Evolutionary conservation across 768 basidiomycete genomes (phyloP).

Genomic region (Calocera viscosa): DNA sequence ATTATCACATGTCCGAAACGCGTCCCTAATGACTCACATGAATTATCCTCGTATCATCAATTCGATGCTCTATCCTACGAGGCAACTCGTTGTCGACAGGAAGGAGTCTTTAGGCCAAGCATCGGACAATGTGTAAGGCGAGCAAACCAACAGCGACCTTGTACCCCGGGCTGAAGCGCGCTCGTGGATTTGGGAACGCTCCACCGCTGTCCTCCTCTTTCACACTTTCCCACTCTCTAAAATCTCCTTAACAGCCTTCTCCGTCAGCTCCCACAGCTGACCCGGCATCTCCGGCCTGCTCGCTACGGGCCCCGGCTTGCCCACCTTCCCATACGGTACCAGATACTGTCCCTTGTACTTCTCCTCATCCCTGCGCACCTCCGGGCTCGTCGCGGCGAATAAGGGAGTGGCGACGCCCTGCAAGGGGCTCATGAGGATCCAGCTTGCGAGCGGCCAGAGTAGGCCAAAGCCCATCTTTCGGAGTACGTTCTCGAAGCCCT

Average conservation of each 20-base stretch:
- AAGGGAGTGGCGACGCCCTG: slow-evolving; percentile 25
- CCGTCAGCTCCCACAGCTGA: slow-evolving; percentile 25
- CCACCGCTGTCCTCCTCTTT: too few relatives aligned
- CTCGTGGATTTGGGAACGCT: too few relatives aligned
- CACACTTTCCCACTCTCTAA: not conserved
- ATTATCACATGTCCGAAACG: too few relatives aligned
- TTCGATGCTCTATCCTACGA: too few relatives aligned
- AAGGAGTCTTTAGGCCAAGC: too few relatives aligned
- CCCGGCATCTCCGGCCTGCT: slow-evolving; percentile 21
- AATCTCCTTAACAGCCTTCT: slow-evolving; percentile 22
- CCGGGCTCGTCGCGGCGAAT: slow-evolving; percentile 26
- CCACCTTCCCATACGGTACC: slow-evolving; percentile 20
- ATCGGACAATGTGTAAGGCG: too few relatives aligned
- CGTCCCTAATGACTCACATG: too few relatives aligned
- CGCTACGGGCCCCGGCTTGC: slow-evolving; percentile 14
- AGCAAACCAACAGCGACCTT: too few relatives aligned
- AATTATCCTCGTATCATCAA: too few relatives aligned
- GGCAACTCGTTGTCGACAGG: too few relatives aligned
- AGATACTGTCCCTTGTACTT: slow-evolving; percentile 27
- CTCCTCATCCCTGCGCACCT: slow-evolving; percentile 17
- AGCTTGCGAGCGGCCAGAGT: slow-evolving; percentile 18
- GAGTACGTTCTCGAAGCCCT: not conserved
- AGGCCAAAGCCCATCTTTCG: slow-evolving; percentile 14
- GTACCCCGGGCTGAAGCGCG: too few relatives aligned
- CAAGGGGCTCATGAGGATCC: slow-evolving; percentile 18